Conservation (phyloP, 257 asterid genomes). For the Datura wrightii region DNA sequence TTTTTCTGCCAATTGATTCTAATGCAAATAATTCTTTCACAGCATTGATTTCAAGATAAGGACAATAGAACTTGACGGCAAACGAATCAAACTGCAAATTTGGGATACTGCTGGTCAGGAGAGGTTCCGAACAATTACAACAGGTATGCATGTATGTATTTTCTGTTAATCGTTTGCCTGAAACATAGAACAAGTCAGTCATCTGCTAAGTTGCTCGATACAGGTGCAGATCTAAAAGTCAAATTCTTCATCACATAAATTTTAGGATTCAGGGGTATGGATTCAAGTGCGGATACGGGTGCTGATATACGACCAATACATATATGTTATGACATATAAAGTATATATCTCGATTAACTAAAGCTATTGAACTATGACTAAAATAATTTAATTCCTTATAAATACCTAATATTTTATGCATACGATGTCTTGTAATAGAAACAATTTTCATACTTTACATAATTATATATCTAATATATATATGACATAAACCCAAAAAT, state of each 20-base stretch:
- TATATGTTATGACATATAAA: neutral
- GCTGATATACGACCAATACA: neutral
- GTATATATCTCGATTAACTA: neutral
- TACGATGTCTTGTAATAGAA: neutral
- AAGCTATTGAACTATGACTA: neutral
- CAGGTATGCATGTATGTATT: constrained; percentile 11
- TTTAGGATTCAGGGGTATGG: neutral
- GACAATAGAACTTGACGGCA: constrained; percentile 4
- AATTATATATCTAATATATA: neutral
- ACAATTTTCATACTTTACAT: neutral
- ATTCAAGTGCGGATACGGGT: neutral
- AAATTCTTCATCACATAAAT: neutral
- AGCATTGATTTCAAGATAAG: constrained; percentile 36
- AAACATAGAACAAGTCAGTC: neutral
- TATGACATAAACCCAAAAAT: neutral
- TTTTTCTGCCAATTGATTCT: constrained; percentile 19
- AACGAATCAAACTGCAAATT: constrained; percentile 34
- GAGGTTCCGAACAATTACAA: constrained; percentile 31
- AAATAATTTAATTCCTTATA: neutral
- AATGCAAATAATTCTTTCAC: constrained; percentile 15
- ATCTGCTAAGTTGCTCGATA: neutral
- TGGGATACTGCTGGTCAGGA: constrained; percentile 38
- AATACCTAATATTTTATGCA: neutral
- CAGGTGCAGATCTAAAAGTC: neutral
- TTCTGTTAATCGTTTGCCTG: neutral